Evolutionary conservation across 257 asterid genomes (phyloP).

Genomic region (Phtheirospermum japonicum): DNA sequence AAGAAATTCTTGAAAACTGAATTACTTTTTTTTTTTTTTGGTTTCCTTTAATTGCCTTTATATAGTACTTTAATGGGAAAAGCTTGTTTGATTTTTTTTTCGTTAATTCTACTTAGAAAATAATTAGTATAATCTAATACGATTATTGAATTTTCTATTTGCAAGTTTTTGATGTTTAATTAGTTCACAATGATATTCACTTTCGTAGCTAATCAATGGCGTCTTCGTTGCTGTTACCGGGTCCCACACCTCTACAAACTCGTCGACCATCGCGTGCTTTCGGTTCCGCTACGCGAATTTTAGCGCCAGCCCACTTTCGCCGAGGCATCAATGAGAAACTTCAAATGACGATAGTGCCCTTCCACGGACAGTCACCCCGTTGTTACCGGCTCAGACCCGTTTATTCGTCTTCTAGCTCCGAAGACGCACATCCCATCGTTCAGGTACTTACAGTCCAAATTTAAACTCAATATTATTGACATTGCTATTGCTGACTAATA

Average conservation of each 20-base stretch:
- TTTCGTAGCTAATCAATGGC: constrained; percentile 43
- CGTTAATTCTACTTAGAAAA: too few relatives aligned
- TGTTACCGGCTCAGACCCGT: constrained; percentile 38
- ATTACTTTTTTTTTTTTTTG: too few relatives aligned
- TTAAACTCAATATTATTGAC: neutral
- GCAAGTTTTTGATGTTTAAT: neutral
- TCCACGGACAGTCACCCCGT: constrained; percentile 30
- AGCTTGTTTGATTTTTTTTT: neutral
- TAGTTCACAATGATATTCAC: constrained; percentile 12
- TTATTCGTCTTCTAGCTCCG: constrained; percentile 42
- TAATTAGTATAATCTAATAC: neutral
- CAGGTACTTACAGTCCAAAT: constrained; percentile 42
- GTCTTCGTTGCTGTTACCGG: constrained; percentile 39
- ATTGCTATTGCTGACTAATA: constrained; percentile 4
- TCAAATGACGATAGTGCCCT: constrained; percentile 34
- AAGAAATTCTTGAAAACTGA: too few relatives aligned
- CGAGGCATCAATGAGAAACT: constrained; percentile 24
- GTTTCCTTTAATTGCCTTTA: neutral
- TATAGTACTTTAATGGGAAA: constrained; percentile 7
- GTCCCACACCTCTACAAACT: constrained; percentile 40
- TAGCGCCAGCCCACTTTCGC: constrained; percentile 26
- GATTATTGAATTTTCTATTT: neutral
- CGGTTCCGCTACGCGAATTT: constrained; percentile 27
- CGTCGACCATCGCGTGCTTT: constrained; percentile 34
- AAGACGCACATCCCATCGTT: constrained; percentile 38